Conservation (phyloP, 2,329 filamentous ascomycete species). For the Aphanoascus verrucosus region DNA sequence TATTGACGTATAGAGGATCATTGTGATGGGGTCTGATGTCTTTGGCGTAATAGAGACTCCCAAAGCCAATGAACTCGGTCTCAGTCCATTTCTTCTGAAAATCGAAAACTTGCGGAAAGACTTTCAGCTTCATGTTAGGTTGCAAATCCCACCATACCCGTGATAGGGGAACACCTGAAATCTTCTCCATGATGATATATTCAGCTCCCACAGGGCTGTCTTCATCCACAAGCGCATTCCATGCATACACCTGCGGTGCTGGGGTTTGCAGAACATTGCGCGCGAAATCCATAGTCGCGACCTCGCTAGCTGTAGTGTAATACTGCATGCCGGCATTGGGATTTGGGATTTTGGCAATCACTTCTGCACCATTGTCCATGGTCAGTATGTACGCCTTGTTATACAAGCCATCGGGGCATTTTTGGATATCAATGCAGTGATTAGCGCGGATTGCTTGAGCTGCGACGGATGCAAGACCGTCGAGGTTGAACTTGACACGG, state of each 20-base stretch:
- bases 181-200: constrained; percentile 5
- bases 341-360: constrained; percentile 13
- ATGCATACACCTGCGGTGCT: constrained; percentile 5
- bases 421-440: constrained; percentile 5
- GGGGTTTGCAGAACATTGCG: constrained; percentile 17
- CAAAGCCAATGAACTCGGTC: constrained; percentile 13
- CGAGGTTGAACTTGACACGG: constrained; percentile 5
- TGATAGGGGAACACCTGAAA: neutral
- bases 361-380: constrained; percentile 12
- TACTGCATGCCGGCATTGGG: constrained; percentile 6
- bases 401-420: constrained; percentile 13
- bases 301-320: constrained; percentile 2
- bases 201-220: constrained; percentile 2
- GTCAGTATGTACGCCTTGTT: constrained; percentile 20
- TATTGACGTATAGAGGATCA: neutral
- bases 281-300: neutral
- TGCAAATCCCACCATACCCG: neutral
- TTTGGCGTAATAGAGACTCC: constrained; percentile 11
- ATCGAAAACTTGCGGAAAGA: constrained; percentile 21
- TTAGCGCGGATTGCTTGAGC: neutral
- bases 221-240: neutral
- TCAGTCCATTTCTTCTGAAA: constrained; percentile 19
- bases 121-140: constrained; percentile 8
- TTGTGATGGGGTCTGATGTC: neutral
- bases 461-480: neutral